phyloP scores from a whole-genome alignment of 2,329 filamentous ascomycete species.

The Venturia nashicola region DNA sequence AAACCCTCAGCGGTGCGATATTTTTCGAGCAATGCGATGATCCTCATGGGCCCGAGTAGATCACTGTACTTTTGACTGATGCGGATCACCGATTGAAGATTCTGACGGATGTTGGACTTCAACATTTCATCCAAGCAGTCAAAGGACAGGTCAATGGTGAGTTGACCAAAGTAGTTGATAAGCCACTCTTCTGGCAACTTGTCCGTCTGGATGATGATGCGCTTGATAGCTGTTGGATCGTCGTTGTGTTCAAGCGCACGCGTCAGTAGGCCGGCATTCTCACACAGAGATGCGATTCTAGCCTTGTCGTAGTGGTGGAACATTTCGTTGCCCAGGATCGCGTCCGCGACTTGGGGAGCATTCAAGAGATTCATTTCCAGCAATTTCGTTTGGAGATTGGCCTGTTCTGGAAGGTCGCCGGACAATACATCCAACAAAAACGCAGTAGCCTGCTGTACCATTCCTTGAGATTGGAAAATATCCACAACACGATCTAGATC shows the following conservation, averaged over 20 bases:
- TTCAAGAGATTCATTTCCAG: conserved; percentile 97
- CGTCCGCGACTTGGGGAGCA: conserved; percentile 93
- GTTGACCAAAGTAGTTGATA: conserved; percentile 80
- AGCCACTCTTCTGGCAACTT: conserved; percentile 89
- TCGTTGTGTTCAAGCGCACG: conserved; percentile 85
- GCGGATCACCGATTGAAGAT: conserved; percentile 86
- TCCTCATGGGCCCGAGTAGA: conserved; percentile 69
- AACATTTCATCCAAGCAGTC: conserved; percentile 96
- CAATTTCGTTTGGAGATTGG: conserved; percentile 81
- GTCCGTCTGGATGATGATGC: conserved; percentile 72
- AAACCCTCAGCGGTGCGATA: conserved; percentile 94
- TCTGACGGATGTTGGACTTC: conserved; percentile 91
- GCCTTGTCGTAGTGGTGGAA: conserved; percentile 93
- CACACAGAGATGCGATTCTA: conserved; percentile 80
- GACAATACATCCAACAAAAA: conserved; percentile 93
- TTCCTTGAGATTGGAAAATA: conserved; percentile 94
- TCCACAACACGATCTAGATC: conserved; percentile 93
- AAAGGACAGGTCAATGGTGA: conserved; percentile 89
- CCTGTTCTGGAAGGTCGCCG: conserved; percentile 89
- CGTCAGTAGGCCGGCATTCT: conserved; percentile 67
- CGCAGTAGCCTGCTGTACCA: conserved; percentile 96
- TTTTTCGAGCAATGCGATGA: conserved; percentile 94
- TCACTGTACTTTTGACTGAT: conserved; percentile 98
- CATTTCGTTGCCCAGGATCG: conserved; percentile 96
- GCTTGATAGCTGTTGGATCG: conserved; percentile 80